Base-by-base conservation (phyloP, 2,329 filamentous ascomycete species). In the Apiospora hydei region DNA sequence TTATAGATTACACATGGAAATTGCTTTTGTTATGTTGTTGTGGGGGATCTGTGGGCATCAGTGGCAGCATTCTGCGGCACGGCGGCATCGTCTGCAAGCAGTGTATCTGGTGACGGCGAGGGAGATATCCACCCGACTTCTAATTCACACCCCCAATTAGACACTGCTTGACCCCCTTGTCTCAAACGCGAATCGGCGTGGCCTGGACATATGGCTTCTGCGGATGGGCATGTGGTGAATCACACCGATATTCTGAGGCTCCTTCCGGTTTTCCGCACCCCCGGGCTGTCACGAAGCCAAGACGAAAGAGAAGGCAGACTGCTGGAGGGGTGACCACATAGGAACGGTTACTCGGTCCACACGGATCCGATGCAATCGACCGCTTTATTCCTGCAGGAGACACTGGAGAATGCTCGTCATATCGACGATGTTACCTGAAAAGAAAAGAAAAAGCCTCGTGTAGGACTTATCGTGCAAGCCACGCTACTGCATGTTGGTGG, bases 131-230 rank as follows among this genome's bases (percentile, higher is more conserved):
- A 64, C 57, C 57, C 57, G 34, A 64, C 57, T 41, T 7, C 57
- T 18, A 64, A n/a, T n/a, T 64, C 57, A 64, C 57, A 64, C 57
- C 57, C 34, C 34, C 57, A 61, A 64, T 64, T 41, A 64, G 41
- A 64, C 57, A 64, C 57, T n/a, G 57, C 57, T 64, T 64, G 57
- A 18, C 53, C 53, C 57, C 57, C 57, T 64, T 64, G 57, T 64
- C 57, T 64, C 21, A 64, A 24, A 13, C 18, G 10, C 34, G 57
- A 64, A 51, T 64, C 57, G 34, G 57, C 57, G 57, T 64, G 57
- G 30, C 10, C 57, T 64, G 57, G 57, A 6, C 57, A 64, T 64
- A 41, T 64, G 57, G 57, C 30, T 49, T 21, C 34, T 41, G 57
- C 14, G n/a, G 30, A 64, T 64, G 57, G 57, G 34, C 57, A n/a